Conservation (phyloP, 2,329 filamentous ascomycete genomes). For the Trichoderma breve region DNA sequence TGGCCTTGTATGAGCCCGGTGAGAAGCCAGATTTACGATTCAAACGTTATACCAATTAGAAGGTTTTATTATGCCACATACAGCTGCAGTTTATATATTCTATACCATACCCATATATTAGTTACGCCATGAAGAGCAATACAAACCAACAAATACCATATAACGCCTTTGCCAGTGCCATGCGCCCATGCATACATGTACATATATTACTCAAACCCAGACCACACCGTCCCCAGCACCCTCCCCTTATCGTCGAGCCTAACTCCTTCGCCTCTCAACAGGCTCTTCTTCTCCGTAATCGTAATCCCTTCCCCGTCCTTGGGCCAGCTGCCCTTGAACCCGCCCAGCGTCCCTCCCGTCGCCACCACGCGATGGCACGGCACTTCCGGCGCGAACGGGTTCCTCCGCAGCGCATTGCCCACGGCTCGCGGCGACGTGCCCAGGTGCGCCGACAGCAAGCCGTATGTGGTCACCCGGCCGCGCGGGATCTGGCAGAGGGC, state of each 20-base stretch:
- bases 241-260: constrained; percentile 58
- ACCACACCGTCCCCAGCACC: constrained; percentile 58
- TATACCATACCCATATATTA: not conserved
- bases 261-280: constrained; percentile 64
- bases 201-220: constrained; percentile 29
- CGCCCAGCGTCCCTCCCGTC: constrained; percentile 67
- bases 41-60: not conserved
- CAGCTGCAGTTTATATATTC: not conserved
- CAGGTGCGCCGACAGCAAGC: constrained; percentile 64
- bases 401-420: constrained; percentile 71
- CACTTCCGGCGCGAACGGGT: constrained; percentile 79
- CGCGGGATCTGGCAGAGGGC: constrained; percentile 74
- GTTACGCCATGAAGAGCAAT: not conserved
- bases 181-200: not conserved
- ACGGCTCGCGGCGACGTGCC: constrained; percentile 72
- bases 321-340: constrained; percentile 67
- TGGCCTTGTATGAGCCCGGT: constrained; percentile 35
- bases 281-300: constrained; percentile 60
- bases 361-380: constrained; percentile 82
- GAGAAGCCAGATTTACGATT: not conserved
- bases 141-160: not conserved
- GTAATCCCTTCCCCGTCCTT: constrained; percentile 60
- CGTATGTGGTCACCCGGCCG: constrained; percentile 77
- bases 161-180: not conserved
- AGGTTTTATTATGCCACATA: not conserved